Conservation (phyloP, 2,329 filamentous ascomycete genomes). For the Didymella pinodella region DNA sequence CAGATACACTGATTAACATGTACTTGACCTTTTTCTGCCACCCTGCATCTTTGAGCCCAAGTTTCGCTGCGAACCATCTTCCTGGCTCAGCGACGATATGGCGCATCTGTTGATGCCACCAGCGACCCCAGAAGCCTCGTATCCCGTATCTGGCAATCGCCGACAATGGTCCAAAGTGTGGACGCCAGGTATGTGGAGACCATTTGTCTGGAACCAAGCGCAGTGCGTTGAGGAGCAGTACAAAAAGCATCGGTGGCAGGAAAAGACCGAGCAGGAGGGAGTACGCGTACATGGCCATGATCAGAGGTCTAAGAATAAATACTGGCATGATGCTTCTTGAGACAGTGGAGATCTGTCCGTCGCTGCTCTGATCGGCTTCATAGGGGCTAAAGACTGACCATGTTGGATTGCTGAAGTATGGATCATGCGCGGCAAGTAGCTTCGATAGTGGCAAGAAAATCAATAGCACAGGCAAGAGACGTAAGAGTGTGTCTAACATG, state of each 20-base stretch:
- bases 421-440: conserved; percentile 11
- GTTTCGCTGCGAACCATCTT: conserved; percentile 8
- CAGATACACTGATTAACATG: conserved; percentile 19
- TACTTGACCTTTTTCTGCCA: conserved; percentile 12
- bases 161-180: conserved; percentile 19
- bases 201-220: conserved; percentile 4
- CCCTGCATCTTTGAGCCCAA: neutral
- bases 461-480: conserved; percentile 12
- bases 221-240: conserved; percentile 10
- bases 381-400: conserved; percentile 1
- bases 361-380: neutral
- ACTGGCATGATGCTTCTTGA: neutral
- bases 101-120: conserved; percentile 26
- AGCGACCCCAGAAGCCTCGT: conserved; percentile 21
- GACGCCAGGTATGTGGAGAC: conserved; percentile 19
- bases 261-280: conserved; percentile 18
- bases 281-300: conserved; percentile 18
- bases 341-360: neutral
- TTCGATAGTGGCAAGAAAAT: conserved; percentile 18
- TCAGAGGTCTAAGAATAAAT: conserved; percentile 9
- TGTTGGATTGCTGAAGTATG: conserved; percentile 14
- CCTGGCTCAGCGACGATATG: conserved; percentile 22
- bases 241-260: conserved; percentile 13
- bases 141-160: conserved; percentile 10
- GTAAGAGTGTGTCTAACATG: neutral